phyloP scores from a whole-genome alignment of 2,329 filamentous ascomycete genomes.

The Penicillium sp. region DNA sequence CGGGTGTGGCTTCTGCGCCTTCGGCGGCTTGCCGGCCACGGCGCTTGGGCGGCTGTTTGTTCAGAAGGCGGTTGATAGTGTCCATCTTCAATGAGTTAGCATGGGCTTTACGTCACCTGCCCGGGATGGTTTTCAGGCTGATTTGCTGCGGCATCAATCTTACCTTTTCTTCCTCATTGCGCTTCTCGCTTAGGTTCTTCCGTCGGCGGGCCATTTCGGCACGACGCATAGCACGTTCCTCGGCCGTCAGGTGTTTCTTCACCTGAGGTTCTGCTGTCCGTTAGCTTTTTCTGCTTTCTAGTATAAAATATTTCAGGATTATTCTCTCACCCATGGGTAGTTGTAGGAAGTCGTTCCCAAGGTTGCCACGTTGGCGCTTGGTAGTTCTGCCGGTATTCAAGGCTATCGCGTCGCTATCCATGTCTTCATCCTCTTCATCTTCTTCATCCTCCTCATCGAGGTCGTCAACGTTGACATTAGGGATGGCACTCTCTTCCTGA shows the following conservation, averaged over 20 bases:
- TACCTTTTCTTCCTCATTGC: slow-evolving; percentile 78
- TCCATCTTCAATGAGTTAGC: slow-evolving; percentile 55
- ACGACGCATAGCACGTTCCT: slow-evolving; percentile 71
- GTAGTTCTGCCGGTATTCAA: slow-evolving; percentile 67
- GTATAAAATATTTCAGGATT: neutral
- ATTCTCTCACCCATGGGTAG: slow-evolving; percentile 57
- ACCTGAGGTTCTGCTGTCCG: slow-evolving; percentile 61
- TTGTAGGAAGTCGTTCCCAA: slow-evolving; percentile 53
- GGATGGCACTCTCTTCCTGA: slow-evolving; percentile 49
- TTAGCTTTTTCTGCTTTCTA: slow-evolving; percentile 13
- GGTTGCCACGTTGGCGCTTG: slow-evolving; percentile 65
- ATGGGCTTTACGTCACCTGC: neutral
- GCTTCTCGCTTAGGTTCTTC: slow-evolving; percentile 74
- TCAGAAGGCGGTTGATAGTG: slow-evolving; percentile 67
- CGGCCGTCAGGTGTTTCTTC: slow-evolving; percentile 71
- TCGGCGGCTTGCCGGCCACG: slow-evolving; percentile 52
- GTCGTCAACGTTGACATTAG: slow-evolving; percentile 42
- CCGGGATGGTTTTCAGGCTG: neutral
- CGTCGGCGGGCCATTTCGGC: slow-evolving; percentile 72
- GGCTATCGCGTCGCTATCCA: slow-evolving; percentile 47
- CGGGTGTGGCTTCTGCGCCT: slow-evolving; percentile 44
- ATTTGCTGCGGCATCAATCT: slow-evolving; percentile 26
- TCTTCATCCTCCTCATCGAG: slow-evolving; percentile 44
- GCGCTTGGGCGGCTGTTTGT: slow-evolving; percentile 65
- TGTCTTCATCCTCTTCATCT: slow-evolving; percentile 45